phyloP scores from a whole-genome alignment of 2,329 filamentous ascomycete genomes.

The Leptosphaerulina australis region DNA sequence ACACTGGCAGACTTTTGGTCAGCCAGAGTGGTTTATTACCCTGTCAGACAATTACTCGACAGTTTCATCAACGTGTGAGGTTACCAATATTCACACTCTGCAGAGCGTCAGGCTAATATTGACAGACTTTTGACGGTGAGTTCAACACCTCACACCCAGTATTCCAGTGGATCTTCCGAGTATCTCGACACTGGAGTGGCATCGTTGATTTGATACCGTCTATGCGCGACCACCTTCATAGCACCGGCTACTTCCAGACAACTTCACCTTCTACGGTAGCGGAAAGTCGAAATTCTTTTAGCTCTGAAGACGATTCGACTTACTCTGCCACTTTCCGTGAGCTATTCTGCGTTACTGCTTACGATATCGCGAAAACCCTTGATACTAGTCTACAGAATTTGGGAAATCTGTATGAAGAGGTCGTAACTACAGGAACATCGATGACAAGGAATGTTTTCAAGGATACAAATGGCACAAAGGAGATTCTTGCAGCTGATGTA shows the following conservation, averaged over 20 bases:
- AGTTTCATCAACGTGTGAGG: constrained; percentile 47
- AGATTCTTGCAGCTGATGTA: constrained; percentile 35
- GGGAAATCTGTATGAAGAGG: constrained; percentile 76
- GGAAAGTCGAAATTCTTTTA: constrained; percentile 29
- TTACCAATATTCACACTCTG: constrained; percentile 64
- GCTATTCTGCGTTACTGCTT: constrained; percentile 79
- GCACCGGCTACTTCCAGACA: constrained; percentile 33
- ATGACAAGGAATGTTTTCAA: constrained; percentile 65
- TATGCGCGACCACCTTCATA: constrained; percentile 76
- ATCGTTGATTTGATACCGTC: constrained; percentile 70
- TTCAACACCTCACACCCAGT: constrained; percentile 78
- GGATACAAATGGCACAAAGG: constrained; percentile 25
- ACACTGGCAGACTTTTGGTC: constrained; percentile 69
- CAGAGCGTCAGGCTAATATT: constrained; percentile 16
- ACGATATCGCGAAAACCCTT: constrained; percentile 72
- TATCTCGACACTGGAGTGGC: constrained; percentile 76
- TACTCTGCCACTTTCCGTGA: constrained; percentile 82
- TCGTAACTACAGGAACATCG: constrained; percentile 68
- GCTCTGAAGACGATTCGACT: constrained; percentile 63
- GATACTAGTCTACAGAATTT: constrained; percentile 66
- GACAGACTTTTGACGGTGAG: constrained; percentile 68
- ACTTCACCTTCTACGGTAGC: constrained; percentile 22
- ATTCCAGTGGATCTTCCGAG: constrained; percentile 86
- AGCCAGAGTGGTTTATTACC: constrained; percentile 72
- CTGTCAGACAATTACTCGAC: constrained; percentile 75